A percentile compares a stretch with the other conserved stretches of the same genome.
Evolutionary conservation across 768 basidiomycete species (phyloP).

Genomic region (Cystofilobasidium bisporidii): DNA sequence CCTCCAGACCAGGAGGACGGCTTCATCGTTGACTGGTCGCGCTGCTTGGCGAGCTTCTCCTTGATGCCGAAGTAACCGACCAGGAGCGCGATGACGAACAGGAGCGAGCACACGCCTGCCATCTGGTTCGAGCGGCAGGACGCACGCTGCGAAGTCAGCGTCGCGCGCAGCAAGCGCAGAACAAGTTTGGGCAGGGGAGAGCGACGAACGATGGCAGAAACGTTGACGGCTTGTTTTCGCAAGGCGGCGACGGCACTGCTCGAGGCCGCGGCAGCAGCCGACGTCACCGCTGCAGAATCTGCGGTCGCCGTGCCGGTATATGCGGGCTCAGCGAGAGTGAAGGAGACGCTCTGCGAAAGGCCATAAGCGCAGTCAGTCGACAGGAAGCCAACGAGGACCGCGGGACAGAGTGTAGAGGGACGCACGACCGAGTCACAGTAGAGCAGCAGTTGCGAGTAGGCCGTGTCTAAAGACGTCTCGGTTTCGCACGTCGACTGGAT

Average conservation of each 20-base stretch:
- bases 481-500: conserved; percentile 11
- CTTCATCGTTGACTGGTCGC: neutral
- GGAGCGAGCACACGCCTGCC: conserved; percentile 23
- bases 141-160: neutral
- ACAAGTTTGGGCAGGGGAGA: neutral
- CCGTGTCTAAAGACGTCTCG: neutral
- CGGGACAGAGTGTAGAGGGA: no score
- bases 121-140: neutral
- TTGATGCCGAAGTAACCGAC: conserved; percentile 15
- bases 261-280: neutral
- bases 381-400: neutral
- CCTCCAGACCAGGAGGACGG: conserved; percentile 11
- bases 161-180: neutral
- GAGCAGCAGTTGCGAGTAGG: conserved; percentile 17
- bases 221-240: conserved; percentile 16
- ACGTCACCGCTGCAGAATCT: neutral
- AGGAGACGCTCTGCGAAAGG: neutral
- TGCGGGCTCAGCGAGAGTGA: conserved; percentile 5
- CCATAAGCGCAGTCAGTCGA: neutral
- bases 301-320: conserved; percentile 5
- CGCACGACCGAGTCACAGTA: conserved; percentile 16
- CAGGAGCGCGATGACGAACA: conserved; percentile 14
- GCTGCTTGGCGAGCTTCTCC: neutral
- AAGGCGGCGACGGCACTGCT: neutral
- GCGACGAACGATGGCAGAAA: conserved; percentile 22